phyloP scores from a whole-genome alignment of 768 basidiomycete species.

The Rhizopogon roseolus region DNA sequence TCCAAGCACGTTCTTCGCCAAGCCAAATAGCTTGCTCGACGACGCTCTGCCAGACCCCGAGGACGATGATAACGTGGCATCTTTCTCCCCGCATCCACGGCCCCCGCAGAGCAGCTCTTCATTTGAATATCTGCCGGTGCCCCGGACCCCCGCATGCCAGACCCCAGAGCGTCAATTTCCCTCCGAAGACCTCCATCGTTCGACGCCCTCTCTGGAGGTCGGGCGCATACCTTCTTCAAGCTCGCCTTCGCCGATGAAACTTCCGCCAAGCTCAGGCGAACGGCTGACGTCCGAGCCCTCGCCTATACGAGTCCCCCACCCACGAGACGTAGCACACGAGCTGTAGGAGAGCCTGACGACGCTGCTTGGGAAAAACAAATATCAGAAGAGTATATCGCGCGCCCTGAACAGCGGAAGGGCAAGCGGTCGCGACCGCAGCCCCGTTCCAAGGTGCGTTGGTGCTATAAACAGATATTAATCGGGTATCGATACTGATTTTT shows the following conservation, averaged over 20 bases:
- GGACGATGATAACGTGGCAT: slow-evolving; percentile 6
- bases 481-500: neutral
- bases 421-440: slow-evolving; percentile 35
- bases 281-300: slow-evolving; percentile 16
- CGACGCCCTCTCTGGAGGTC: slow-evolving; percentile 19
- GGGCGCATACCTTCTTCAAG: slow-evolving; percentile 55
- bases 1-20: slow-evolving; percentile 23
- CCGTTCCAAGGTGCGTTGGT: slow-evolving; percentile 28
- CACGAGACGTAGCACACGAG: slow-evolving; percentile 47
- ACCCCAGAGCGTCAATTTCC: too few relatives aligned
- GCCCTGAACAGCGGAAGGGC: slow-evolving; percentile 16
- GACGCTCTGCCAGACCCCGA: slow-evolving; percentile 8
- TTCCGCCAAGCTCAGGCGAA: slow-evolving; percentile 18
- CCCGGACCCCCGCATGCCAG: neutral
- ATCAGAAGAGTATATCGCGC: slow-evolving; percentile 33
- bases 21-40: slow-evolving; percentile 28
- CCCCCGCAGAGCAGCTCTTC: slow-evolving; percentile 29
- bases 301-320: slow-evolving; percentile 32
- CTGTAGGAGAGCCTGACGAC: slow-evolving; percentile 66
- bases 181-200: neutral
- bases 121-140: neutral
- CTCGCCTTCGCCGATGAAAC: slow-evolving; percentile 49
- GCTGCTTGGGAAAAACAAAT: slow-evolving; percentile 60
- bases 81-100: slow-evolving; percentile 10
- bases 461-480: too few relatives aligned